Base-by-base conservation (phyloP, 2,329 filamentous ascomycete genomes). In the Penicillium sp. region DNA sequence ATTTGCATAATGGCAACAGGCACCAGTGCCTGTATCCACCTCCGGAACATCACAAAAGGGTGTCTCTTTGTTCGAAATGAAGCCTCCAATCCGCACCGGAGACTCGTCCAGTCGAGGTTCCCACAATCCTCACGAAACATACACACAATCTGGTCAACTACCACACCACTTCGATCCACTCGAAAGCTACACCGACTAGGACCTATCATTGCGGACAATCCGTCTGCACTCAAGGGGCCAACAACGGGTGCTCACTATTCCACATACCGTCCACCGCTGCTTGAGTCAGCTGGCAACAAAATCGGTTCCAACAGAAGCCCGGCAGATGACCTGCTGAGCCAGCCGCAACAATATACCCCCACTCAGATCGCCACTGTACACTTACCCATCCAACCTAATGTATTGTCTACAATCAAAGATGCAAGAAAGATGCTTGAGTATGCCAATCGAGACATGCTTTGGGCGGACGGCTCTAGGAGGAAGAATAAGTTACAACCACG, bases 1-100 rank as follows among this genome's bases (percentile, higher is more conserved):
- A 23, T 38, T 40, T 37, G 23, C 55, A 60, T 29, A n/a, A 64
- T 65, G 64, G 40, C 47, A n/a, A 56, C 47, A 31, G 53, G 58
- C 35, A 53, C 55, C 19, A 56, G 48, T 37, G 50, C 58, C 45
- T 58, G 41, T 27, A 40, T 42, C 8, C 40, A 51, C 29, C 42
- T 59, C 19, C 59, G 56, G 25, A 43, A 41, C 35, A 25, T 61
- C 17, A 56, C 50, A 21, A 55, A 38, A 31, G 29, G 33, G 17
- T 25, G 35, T 12, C 2, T 21, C 21, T 19, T 25, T 4, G 10
- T n/a, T 10, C 43, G 13, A 55, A 51, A 53, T 38, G 45, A 47
- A 10, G 27, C 21, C 7, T 15, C 19, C 10, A 23, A 27, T 19
- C 12, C 40, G 29, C 38, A n/a, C 15, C 10, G 31, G 42, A 45